Conservation (phyloP, 1,284 basidiomycete species). For the Microbotryum silenes-acaulis region DNA sequence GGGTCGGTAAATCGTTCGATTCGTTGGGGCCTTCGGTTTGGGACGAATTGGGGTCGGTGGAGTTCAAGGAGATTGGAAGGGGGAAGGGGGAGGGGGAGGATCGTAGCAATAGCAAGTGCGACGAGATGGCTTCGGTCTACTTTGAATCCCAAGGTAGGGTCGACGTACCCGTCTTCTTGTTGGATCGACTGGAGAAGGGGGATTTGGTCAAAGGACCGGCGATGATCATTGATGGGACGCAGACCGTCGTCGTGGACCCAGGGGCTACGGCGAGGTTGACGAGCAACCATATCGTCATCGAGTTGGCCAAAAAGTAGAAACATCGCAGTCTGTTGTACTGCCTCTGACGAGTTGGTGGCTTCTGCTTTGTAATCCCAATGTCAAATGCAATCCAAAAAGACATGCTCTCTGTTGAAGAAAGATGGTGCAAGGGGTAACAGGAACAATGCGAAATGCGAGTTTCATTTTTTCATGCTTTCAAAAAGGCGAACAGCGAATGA, state of each 20-base stretch:
- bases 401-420: too few species aligned
- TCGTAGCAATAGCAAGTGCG: background rate
- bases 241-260: slow-evolving; percentile 77
- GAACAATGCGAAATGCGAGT: too few species aligned
- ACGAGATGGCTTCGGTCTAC: slow-evolving; percentile 7
- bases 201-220: slow-evolving; percentile 70
- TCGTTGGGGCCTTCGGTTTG: slow-evolving; percentile 63
- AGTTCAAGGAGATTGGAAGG: too few species aligned
- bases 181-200: slow-evolving; percentile 51
- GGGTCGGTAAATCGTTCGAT: slow-evolving; percentile 80
- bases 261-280: slow-evolving; percentile 50
- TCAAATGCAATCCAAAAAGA: too few species aligned
- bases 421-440: too few species aligned
- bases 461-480: too few species aligned
- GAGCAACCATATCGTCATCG: slow-evolving; percentile 8
- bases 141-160: slow-evolving; percentile 15
- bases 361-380: too few species aligned
- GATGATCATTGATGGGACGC: slow-evolving; percentile 84
- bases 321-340: too few species aligned
- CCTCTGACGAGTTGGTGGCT: too few species aligned
- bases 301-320: background rate
- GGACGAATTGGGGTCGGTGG: too few species aligned
- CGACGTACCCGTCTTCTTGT: slow-evolving; percentile 11
- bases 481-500: too few species aligned
- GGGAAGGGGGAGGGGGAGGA: background rate